These are phyloP conservation scores for Limtongozyma cylindracea DNA, from an alignment of 805 yeast genomes.

Conservation along the genomic window DNA sequence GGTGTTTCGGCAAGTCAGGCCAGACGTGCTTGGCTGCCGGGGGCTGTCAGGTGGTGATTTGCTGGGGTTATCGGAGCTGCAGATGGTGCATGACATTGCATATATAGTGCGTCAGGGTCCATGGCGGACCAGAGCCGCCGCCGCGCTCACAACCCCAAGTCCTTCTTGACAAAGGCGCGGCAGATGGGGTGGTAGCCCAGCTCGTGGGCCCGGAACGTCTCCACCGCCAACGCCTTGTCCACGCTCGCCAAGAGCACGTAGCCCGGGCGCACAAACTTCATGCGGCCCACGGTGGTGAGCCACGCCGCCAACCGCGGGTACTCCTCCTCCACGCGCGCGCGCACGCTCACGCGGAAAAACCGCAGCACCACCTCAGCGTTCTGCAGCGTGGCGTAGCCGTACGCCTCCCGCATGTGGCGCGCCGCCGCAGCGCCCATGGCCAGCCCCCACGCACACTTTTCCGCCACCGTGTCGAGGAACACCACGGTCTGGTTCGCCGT, in stretches of 20 bases:
- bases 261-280: slow-evolving; percentile 86
- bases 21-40: no score
- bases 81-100: no score
- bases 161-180: slow-evolving; percentile 60
- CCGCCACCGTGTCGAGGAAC: slow-evolving; percentile 48
- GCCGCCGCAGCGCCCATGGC: slow-evolving; percentile 17
- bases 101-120: no score
- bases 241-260: slow-evolving; percentile 38
- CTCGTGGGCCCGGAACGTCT: slow-evolving; percentile 35
- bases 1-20: no score
- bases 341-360: slow-evolving; percentile 44
- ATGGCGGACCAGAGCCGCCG: no score
- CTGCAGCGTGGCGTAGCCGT: slow-evolving; percentile 21
- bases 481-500: slow-evolving; percentile 58
- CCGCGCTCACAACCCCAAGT: slow-evolving; percentile 25
- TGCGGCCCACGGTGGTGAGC: slow-evolving; percentile 82
- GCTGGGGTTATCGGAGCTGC: no score
- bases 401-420: slow-evolving; percentile 8
- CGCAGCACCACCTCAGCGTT: slow-evolving; percentile 70
- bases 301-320: slow-evolving; percentile 43
- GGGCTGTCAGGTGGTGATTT: no score
- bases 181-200: slow-evolving; percentile 67
- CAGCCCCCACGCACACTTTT: no score
- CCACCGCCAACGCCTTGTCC: slow-evolving; percentile 36
- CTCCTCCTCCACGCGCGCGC: slow-evolving; percentile 18